phyloP scores from a whole-genome alignment of 2,329 filamentous ascomycete genomes.

The Diaporthe nobilis region DNA sequence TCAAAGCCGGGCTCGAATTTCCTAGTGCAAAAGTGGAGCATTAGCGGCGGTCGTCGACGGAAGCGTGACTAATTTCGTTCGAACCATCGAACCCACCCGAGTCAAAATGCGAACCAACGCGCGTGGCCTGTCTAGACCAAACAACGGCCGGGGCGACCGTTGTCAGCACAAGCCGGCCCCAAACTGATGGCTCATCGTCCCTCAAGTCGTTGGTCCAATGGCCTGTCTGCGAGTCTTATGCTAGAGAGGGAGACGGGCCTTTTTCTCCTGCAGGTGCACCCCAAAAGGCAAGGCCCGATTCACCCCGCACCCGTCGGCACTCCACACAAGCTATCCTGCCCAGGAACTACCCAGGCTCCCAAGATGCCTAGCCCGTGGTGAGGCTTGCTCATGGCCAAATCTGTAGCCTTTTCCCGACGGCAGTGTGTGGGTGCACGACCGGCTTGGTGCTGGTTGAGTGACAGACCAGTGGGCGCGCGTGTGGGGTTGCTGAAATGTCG shows the following conservation, averaged over 20 bases:
- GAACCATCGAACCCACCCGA: conserved; percentile 24
- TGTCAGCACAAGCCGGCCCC: background rate
- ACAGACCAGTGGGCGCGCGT: background rate
- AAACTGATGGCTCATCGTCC: background rate
- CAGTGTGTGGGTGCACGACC: background rate
- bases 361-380: background rate
- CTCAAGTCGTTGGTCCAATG: conserved; percentile 7
- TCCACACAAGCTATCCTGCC: conserved; percentile 5
- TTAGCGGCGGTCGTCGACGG: conserved; percentile 24
- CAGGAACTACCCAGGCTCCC: conserved; percentile 8
- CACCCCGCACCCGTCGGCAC: conserved; percentile 14
- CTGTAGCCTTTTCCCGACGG: conserved; percentile 21
- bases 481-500: conserved; percentile 27
- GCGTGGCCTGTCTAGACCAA: background rate
- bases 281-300: background rate
- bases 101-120: conserved; percentile 2
- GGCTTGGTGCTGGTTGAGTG: background rate
- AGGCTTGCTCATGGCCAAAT: background rate
- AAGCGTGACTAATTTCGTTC: conserved; percentile 22
- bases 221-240: background rate
- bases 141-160: background rate
- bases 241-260: background rate
- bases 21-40: conserved; percentile 18
- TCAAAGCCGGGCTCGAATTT: background rate
- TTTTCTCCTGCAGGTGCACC: background rate